Conservation (phyloP, 176 grass and related monocot genomes). For the Musa schizocarpa region DNA sequence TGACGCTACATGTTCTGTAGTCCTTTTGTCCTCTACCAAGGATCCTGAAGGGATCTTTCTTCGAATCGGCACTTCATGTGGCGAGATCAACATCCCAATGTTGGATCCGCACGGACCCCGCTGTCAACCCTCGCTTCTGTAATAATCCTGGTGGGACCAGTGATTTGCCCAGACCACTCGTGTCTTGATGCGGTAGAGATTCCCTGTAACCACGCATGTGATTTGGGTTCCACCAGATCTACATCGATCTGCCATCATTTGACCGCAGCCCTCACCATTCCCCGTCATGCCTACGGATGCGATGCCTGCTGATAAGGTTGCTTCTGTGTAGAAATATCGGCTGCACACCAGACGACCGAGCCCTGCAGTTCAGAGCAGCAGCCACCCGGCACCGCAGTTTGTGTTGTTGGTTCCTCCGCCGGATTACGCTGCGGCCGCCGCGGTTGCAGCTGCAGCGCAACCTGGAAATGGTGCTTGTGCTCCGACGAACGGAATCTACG, state of each 20-base stretch:
- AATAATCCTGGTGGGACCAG: not conserved
- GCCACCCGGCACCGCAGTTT: slow-evolving; percentile 22
- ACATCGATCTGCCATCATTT: too few species aligned
- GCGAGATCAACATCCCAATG: not conserved
- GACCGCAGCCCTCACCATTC: too few species aligned
- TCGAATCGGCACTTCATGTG: not conserved
- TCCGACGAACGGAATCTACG: slow-evolving; percentile 19
- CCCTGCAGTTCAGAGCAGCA: slow-evolving; percentile 23
- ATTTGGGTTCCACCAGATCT: not conserved
- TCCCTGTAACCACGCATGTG: not conserved
- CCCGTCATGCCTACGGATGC: too few species aligned
- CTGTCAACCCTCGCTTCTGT: not conserved
- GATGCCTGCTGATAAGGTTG: too few species aligned
- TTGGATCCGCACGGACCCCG: not conserved
- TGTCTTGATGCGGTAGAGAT: not conserved
- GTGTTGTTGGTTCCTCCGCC: slow-evolving; percentile 39
- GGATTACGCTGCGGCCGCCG: not conserved
- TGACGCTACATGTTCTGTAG: not conserved
- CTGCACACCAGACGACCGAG: slow-evolving; percentile 47
- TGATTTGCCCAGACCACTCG: not conserved
- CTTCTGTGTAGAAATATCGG: slow-evolving; percentile 46
- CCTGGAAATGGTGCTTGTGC: slow-evolving; percentile 12
- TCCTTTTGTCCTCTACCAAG: not conserved
- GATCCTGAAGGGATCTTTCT: not conserved
- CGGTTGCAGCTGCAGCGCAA: not conserved